Conservation (phyloP, 1,139 yeast genomes). For the Saccharomyces hybrid region DNA sequence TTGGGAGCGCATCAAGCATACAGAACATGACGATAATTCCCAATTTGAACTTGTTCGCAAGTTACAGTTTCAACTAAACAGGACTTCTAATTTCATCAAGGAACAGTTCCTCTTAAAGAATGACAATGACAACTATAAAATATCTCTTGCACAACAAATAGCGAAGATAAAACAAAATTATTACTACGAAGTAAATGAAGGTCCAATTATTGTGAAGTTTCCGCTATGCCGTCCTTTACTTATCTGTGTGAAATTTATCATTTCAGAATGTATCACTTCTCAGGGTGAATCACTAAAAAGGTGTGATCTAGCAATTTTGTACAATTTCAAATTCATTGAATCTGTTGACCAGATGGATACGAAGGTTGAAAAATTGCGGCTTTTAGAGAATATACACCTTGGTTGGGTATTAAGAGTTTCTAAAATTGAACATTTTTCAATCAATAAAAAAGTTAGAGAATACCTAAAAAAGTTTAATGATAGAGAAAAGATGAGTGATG, state of each 20-base stretch:
- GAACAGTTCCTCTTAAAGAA: constrained; percentile 4
- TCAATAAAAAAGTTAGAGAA: constrained; percentile 14
- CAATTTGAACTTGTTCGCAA: constrained; percentile 15
- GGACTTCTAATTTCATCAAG: constrained; percentile 25
- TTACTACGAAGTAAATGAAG: constrained; percentile 31
- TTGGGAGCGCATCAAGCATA: constrained; percentile 12
- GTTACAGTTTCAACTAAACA: constrained; percentile 23
- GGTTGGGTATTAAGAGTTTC: not conserved
- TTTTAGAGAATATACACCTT: not conserved
- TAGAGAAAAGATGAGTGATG: constrained; percentile 42
- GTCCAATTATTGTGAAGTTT: constrained; percentile 35
- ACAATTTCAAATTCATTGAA: constrained; percentile 17
- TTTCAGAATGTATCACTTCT: constrained; percentile 35
- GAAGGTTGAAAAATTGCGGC: not conserved
- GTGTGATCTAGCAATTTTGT: constrained; percentile 15
- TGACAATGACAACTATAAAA: constrained; percentile 5
- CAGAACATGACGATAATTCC: constrained; percentile 9
- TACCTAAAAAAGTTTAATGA: constrained; percentile 10
- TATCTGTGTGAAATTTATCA: constrained; percentile 44
- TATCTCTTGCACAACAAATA: constrained; percentile 38
- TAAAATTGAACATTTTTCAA: not conserved
- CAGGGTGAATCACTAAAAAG: not conserved
- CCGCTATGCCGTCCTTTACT: constrained; percentile 49
- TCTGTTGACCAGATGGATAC: not conserved
- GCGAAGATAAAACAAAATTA: constrained; percentile 24